These are phyloP conservation scores for Penicillium salamii DNA, from an alignment of 495 filamentous ascomycete genomes.

Conservation along the genomic window DNA sequence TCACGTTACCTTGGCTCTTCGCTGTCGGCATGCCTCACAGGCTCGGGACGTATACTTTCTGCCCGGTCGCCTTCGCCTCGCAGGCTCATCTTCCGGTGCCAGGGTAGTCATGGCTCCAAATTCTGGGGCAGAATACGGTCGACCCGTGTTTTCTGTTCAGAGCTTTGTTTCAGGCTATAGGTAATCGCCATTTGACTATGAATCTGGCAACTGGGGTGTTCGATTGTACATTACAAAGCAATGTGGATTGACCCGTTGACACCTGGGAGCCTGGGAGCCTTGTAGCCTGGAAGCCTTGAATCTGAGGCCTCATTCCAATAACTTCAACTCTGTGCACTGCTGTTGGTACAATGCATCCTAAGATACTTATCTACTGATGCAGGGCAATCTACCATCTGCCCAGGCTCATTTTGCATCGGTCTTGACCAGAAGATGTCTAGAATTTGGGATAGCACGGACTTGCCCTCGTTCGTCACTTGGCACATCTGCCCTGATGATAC, in stretches of 20 bases:
- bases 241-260: conserved; percentile 3
- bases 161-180: background rate
- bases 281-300: background rate
- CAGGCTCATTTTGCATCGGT: too few species aligned
- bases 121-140: background rate
- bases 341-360: too few species aligned
- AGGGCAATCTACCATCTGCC: too few species aligned
- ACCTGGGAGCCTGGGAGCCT: background rate
- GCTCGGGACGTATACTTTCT: conserved; percentile 30
- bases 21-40: conserved; percentile 29
- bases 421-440: too few species aligned
- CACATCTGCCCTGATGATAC: too few species aligned
- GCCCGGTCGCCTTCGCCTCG: conserved; percentile 16
- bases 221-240: conserved; percentile 17
- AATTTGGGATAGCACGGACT: too few species aligned
- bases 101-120: conserved; percentile 6
- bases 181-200: background rate
- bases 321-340: too few species aligned
- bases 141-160: background rate
- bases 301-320: background rate
- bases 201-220: background rate
- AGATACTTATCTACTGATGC: too few species aligned
- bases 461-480: too few species aligned
- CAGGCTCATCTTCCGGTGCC: conserved; percentile 10
- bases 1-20: conserved; percentile 25